Base-by-base conservation (phyloP, 73 alveolate genomes). In the Tetrahymena malaccensis region DNA sequence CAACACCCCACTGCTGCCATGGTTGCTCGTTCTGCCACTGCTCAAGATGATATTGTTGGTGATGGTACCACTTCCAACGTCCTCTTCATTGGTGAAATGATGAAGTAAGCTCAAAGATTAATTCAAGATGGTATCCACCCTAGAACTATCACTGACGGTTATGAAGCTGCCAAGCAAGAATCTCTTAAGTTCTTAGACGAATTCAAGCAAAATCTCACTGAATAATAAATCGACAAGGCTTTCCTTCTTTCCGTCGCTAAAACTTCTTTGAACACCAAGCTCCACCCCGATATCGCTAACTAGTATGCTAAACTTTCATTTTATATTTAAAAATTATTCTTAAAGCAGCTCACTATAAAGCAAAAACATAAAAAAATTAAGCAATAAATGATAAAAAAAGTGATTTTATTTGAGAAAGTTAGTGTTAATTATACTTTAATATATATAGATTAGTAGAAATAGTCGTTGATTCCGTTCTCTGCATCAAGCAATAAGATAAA, bases 11-110 rank as follows among this genome's bases (percentile, higher is more conserved):
- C 99, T 33, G 99, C 99, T 85, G 99, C 99, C 85, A 98, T 98
- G 99, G 98, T 98, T 85, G 99, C 99, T 6, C 97, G 99, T 96
- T 98, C 99, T 38, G 99, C 99, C 43, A 98, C 99, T 40, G 99
- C 99, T 93, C 98, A 98, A 96, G 99, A 98, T 96, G 99, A 98
- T 96, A 98, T 98, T 31, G 99, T 98, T n/a, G 99, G 99, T 25
- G 99, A 98, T 95, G 99, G 99, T 34, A 98, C 99, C 34, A 97
- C 99, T 58, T 97, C 99, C 25, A 98, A 98, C 93, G 99, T 98
- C 57, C 98, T 98, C 94, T 98, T 98, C 96, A 98, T 98, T 85
- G 99, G 99, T 95, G 99, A 98, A 94, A 96, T 98, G 89, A 96
- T 98, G 98, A 96, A 97, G 95, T 97, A 97, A 96, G 98, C 99